Base-by-base conservation (phyloP, 225 moss, liverwort and hornwort genomes). In the Anthoceros angustus region DNA sequence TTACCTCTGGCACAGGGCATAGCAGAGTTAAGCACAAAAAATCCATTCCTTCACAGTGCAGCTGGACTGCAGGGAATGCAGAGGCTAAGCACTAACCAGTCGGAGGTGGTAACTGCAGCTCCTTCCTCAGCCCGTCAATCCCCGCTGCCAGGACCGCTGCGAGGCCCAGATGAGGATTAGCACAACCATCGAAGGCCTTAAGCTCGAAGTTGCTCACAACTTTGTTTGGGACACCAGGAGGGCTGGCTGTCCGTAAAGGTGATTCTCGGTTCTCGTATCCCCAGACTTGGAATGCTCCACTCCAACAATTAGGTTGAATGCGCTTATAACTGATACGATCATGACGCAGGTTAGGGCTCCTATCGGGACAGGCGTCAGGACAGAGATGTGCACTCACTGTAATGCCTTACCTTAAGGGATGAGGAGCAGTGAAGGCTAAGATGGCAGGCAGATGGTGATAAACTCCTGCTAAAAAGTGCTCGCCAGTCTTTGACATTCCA, bases 151-250 rank as follows among this genome's bases (percentile, higher is more conserved):
- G 64, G 42, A 89, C 67, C 62, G 89, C 80, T 60, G 89, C 87
- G 68, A 93, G 75, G 43, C 85, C 86, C 75, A 89, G 74, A 72
- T 93, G 79, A 23, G 93, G 87, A 70, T 93, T 87, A 7, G 76
- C 83, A 79, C 87, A 87, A 26, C 86, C 93, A 70, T 89, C 89
- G 48, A 93, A 89, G 14, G 83, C 79, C 72, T 79, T 84, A 42
- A 93, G 68, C 78, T 93, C 93, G 70, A 89, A 74, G 77, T 82
- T 83, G 72, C 71, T 89, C 41, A 87, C 83, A 14, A 75, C 70
- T 20, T 81, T 86, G 0, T 77, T 77, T 68, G 74, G 79, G 46
- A 79, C 76, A 39, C 70, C 77, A 39, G 82, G 73, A 32, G 85
- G 71, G 43, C 88, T 80, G 24, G 78, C 65, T 10, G 74, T 70